Base-by-base conservation (phyloP, 768 basidiomycete genomes). In the Cystofilobasidium capitatum region DNA sequence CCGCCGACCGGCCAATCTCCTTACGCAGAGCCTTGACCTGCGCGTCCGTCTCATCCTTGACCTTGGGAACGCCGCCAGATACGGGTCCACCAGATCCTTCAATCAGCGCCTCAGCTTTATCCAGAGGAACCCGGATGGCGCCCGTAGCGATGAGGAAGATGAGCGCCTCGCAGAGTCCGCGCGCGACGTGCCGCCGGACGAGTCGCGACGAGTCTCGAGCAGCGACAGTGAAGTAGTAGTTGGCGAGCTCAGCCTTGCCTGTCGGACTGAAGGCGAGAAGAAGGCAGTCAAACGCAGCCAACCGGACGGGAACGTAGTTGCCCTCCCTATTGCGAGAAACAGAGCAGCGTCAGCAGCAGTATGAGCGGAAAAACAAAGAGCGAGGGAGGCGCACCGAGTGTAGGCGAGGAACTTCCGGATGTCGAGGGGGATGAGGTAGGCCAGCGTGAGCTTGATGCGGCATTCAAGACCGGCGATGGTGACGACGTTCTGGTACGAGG, bases 391-490 rank as follows among this genome's bases (percentile, higher is more conserved):
- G 58, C 71, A 91, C 91, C 93, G 83, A 45, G 93, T 94, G 71
- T 92, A 84, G 1, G 88, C 85, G 72, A 98, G 87, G 78, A 92
- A 93, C 17, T 86, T 79, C 65, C 83, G 82, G 35, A 85, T 81
- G 70, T 90, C 88, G 65, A 84, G 86, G 14, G 89, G 86, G 64
- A 91, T 82, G 35, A 92, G 81, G 72, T 85, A 85, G 1, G 88
- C 87, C 44, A 88, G 78, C 69, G 84, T 87, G 70, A 91, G 79
- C 62, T 89, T 81, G 75, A 89, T 81, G 73, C 89, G 84, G 74
- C 89, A 93, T 91, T 97, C 90, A 64, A 99, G 80, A 10, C 86
- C 87, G 31, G 96, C 90, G 58, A 88, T 83, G 0, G 96, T 93
- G 33, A 98, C 88, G 39, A 90, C 85, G 74, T 99, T 99, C 72